These are phyloP conservation scores for Boletus reticulatus DNA, from an alignment of 768 basidiomycete genomes.

Conservation along the genomic window DNA sequence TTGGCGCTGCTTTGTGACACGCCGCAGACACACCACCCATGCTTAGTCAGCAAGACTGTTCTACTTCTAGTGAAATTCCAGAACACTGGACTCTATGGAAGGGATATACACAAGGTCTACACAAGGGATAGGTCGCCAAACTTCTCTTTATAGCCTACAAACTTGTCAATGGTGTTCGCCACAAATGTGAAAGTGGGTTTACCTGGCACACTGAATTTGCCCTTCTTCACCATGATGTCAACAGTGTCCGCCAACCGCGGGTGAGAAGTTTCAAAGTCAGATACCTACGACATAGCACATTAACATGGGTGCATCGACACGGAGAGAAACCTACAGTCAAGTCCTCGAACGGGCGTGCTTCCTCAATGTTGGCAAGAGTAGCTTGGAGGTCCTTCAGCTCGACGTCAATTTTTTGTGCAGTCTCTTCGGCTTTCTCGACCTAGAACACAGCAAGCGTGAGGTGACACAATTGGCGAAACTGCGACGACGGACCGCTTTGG, in stretches of 20 bases:
- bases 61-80: neutral
- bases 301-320: neutral
- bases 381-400: constrained; percentile 90
- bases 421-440: constrained; percentile 89
- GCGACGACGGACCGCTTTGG: constrained; percentile 76
- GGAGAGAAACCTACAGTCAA: constrained; percentile 67
- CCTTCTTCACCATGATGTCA: constrained; percentile 94
- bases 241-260: constrained; percentile 90
- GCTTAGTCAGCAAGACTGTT: constrained; percentile 24
- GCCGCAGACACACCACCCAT: neutral
- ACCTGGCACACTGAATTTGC: constrained; percentile 98
- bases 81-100: constrained; percentile 18
- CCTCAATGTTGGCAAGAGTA: constrained; percentile 95
- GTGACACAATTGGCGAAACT: neutral
- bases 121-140: constrained; percentile 92
- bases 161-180: constrained; percentile 1
- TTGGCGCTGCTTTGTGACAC: neutral
- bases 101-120: constrained; percentile 45
- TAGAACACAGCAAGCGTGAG: constrained; percentile 29
- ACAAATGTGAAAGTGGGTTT: constrained; percentile 10
- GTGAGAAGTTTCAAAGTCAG: constrained; percentile 89
- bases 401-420: constrained; percentile 83
- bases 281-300: constrained; percentile 49
- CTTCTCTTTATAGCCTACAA: constrained; percentile 87
- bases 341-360: constrained; percentile 96